Conservation (phyloP, 176 grass and related monocot genomes). For the Chloris gayana region DNA sequence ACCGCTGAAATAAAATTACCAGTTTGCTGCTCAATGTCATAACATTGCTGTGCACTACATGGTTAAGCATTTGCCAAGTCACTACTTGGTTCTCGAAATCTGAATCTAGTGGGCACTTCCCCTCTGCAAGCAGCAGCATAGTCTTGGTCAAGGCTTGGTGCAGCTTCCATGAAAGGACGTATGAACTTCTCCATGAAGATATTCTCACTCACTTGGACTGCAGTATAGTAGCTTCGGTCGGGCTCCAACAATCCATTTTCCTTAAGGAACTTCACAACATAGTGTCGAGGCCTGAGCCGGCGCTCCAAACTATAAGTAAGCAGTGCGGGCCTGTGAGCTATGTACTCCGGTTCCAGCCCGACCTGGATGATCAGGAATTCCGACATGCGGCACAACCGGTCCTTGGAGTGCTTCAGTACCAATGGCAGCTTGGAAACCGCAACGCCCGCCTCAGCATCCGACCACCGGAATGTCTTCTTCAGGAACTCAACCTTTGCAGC, state of each 20-base stretch:
- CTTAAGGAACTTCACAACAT: constrained; percentile 57
- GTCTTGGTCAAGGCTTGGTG: constrained; percentile 37
- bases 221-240: constrained; percentile 41
- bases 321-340: constrained; percentile 50
- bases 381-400: constrained; percentile 34
- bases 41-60: background rate
- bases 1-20: constrained; percentile 28
- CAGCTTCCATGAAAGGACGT: constrained; percentile 39
- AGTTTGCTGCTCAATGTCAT: constrained; percentile 18
- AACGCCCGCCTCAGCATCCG: constrained; percentile 43
- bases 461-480: constrained; percentile 49
- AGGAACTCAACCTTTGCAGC: constrained; percentile 40
- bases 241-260: constrained; percentile 39
- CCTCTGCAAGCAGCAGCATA: constrained; percentile 39
- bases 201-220: constrained; percentile 41
- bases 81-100: background rate
- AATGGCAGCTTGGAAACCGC: constrained; percentile 42
- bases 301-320: constrained; percentile 61
- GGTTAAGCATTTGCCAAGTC: background rate
- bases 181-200: constrained; percentile 62
- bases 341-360: constrained; percentile 34
- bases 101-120: constrained; percentile 22
- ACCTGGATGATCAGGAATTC: constrained; percentile 54
- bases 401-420: constrained; percentile 48
- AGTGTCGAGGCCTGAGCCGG: constrained; percentile 51